Conservation (phyloP, 1,139 yeast genomes). For the Zygoascus sp. region DNA sequence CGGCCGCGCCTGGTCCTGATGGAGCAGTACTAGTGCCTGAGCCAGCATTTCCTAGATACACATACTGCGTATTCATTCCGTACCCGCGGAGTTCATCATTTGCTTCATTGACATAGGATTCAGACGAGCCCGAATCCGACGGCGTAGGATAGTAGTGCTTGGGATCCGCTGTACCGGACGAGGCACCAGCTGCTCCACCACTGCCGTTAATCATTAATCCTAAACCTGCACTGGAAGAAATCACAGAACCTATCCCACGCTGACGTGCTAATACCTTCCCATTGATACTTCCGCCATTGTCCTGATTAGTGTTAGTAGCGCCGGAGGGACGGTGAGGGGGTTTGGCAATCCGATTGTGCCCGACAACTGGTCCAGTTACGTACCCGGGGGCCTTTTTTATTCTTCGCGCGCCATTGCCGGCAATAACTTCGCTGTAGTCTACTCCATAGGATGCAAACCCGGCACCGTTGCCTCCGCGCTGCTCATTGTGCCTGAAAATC, state of each 20-base stretch:
- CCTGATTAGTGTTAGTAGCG: slow-evolving; percentile 1
- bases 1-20: neutral
- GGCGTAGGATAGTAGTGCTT: slow-evolving; percentile 29
- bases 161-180: slow-evolving; percentile 1
- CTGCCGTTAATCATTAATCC: slow-evolving; percentile 1
- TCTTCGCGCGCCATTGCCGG: slow-evolving; percentile 1
- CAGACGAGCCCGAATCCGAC: slow-evolving; percentile 29
- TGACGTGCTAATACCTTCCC: neutral
- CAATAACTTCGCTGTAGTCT: slow-evolving; percentile 1
- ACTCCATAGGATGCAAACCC: slow-evolving; percentile 1
- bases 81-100: slow-evolving; percentile 4
- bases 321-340: neutral
- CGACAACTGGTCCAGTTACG: slow-evolving; percentile 2
- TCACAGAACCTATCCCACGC: neutral
- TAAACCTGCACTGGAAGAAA: neutral
- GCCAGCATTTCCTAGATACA: neutral
- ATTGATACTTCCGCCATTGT: neutral
- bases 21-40: neutral
- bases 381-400: slow-evolving; percentile 4
- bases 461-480: neutral
- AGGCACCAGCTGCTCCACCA: slow-evolving; percentile 1
- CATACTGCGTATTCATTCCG: slow-evolving; percentile 7
- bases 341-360: slow-evolving; percentile 1
- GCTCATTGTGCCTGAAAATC: neutral
- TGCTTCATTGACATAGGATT: slow-evolving; percentile 13